A percentile compares a stretch with the other conserved stretches of the same genome.
Evolutionary conservation across 78 protist genomes (phyloP).

Genomic region (Dictyostelium brefeldianum): DNA sequence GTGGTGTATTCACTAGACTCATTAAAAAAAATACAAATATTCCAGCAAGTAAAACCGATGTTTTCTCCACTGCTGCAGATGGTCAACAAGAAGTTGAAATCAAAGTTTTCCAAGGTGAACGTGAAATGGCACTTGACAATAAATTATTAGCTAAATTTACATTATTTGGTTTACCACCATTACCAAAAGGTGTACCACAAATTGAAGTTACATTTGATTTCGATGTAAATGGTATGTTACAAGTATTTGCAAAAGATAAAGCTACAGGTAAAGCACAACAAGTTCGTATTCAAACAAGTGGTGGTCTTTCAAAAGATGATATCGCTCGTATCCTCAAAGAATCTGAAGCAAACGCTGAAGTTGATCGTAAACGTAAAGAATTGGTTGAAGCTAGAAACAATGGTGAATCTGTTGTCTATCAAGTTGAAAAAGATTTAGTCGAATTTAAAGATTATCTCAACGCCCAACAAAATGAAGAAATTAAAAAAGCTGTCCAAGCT

Average conservation of each 20-base stretch:
- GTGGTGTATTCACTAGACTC: slow-evolving; percentile 93
- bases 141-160: slow-evolving; percentile 96
- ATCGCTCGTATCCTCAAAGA: slow-evolving; percentile 97
- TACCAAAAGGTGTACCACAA: slow-evolving; percentile 94
- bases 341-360: slow-evolving; percentile 92
- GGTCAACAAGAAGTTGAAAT: slow-evolving; percentile 99
- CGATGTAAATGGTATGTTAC: slow-evolving; percentile 87
- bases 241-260: slow-evolving; percentile 94
- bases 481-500: slow-evolving; percentile 18
- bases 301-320: slow-evolving; percentile 96
- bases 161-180: slow-evolving; percentile 97
- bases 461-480: slow-evolving; percentile 62
- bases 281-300: slow-evolving; percentile 94
- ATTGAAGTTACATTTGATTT: slow-evolving; percentile 86
- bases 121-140: slow-evolving; percentile 98
- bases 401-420: slow-evolving; percentile 72
- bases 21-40: slow-evolving; percentile 96
- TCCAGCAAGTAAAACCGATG: slow-evolving; percentile 95
- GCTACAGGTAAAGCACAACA: slow-evolving; percentile 96
- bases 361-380: slow-evolving; percentile 70
- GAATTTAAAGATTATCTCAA: slow-evolving; percentile 74
- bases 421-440: slow-evolving; percentile 56
- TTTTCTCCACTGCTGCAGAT: slow-evolving; percentile 99
- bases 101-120: slow-evolving; percentile 99
- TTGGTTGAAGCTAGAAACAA: slow-evolving; percentile 74